Evolutionary conservation across 176 grass and related monocot species (phyloP), one percentile per base, ranked within the genome.

Genomic region (Pontederia paniculata): DNA sequence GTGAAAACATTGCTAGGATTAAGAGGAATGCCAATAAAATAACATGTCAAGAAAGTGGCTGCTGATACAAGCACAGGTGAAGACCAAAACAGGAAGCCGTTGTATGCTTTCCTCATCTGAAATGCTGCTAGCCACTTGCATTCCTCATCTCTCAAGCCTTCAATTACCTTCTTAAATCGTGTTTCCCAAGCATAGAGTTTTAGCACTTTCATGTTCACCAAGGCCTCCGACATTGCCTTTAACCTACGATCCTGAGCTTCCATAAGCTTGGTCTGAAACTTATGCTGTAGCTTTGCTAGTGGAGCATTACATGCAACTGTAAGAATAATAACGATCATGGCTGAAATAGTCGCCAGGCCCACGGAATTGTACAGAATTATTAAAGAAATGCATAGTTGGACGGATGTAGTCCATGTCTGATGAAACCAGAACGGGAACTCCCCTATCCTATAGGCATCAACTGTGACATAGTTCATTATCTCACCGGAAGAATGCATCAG

Each of bases 401-500:
- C n/a, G n/a, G n/a, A n/a, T n/a, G n/a, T n/a, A n/a, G n/a, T n/a
- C n/a, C n/a, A n/a, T n/a, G n/a, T n/a, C n/a, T n/a, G n/a, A n/a
- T n/a, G n/a, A n/a, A n/a, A n/a, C n/a, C n/a, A n/a, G n/a, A n/a
- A n/a, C n/a, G n/a, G n/a, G n/a, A n/a, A n/a, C n/a, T n/a, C n/a
- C n/a, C n/a, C n/a, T n/a, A n/a, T n/a, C n/a, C n/a, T n/a, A n/a
- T n/a, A n/a, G n/a, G n/a, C n/a, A 95, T 95, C 90, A 2, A 95
- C 90, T 0, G 79, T 95, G 21, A 96, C 76, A 65, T 96, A 89
- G 61, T 89, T 96, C 79, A 86, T 89, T 44, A 96, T 96, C 70
- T 86, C 47, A 18, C 90, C 90, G 15, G 90, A 86, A 68, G 90
- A 96, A 67, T 96, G 79, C 19, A 45, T 65, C 71, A 79, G 47